Percentiles rank a stretch among this genome's conserved stretches.
phyloP scores from a whole-genome alignment of 257 asterid genomes.

The Galeopsis tetrahit region DNA sequence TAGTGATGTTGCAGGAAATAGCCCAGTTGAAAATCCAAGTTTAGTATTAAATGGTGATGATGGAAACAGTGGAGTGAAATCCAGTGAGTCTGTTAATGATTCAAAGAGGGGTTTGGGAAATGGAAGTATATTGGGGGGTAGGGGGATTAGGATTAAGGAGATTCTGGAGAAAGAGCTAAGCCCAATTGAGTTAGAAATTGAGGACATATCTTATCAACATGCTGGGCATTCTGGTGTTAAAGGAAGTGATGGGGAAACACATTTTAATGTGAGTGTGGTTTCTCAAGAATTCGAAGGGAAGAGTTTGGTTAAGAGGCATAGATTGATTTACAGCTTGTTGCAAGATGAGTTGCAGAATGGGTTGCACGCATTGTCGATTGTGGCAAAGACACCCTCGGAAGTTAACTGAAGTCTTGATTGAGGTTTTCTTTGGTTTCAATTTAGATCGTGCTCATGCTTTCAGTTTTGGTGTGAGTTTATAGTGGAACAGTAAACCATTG shows the following conservation, averaged over 20 bases:
- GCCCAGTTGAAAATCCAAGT: slow-evolving; percentile 30
- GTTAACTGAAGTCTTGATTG: slow-evolving; percentile 41
- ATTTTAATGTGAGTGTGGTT: slow-evolving; percentile 71
- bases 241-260: slow-evolving; percentile 82
- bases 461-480: slow-evolving; percentile 22
- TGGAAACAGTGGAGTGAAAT: slow-evolving; percentile 30
- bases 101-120: slow-evolving; percentile 26
- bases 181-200: slow-evolving; percentile 60
- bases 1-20: slow-evolving; percentile 8
- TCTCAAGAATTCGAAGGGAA: slow-evolving; percentile 77
- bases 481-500: slow-evolving; percentile 10
- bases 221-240: slow-evolving; percentile 78
- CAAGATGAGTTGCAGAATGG: slow-evolving; percentile 82
- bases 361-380: slow-evolving; percentile 76
- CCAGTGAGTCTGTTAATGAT: slow-evolving; percentile 31
- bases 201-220: slow-evolving; percentile 86
- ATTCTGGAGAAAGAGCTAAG: slow-evolving; percentile 55
- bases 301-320: slow-evolving; percentile 94
- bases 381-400: slow-evolving; percentile 80
- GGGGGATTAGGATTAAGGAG: slow-evolving; percentile 69
- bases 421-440: slow-evolving; percentile 32
- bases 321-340: slow-evolving; percentile 71
- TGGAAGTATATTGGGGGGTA: slow-evolving; percentile 51
- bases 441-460: slow-evolving; percentile 19
- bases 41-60: slow-evolving; percentile 37